A percentile compares a stretch with the other conserved stretches of the same genome.
Conservation (phyloP, 2,329 filamentous ascomycete species). For the Aspergillus puulaauensis region DNA sequence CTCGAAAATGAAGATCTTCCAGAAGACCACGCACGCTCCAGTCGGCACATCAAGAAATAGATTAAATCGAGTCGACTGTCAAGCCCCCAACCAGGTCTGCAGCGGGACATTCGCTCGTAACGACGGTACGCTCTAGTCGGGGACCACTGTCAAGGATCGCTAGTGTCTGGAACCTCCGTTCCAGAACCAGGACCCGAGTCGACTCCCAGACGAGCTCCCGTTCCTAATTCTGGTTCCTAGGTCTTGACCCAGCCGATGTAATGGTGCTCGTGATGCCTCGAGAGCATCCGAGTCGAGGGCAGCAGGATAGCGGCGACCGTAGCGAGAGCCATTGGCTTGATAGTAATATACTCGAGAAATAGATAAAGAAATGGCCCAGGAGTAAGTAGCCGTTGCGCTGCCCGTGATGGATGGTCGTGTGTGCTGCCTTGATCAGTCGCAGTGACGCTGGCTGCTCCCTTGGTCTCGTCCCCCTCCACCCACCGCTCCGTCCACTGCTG, state of each 20-base stretch:
- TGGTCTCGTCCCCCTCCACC: neutral
- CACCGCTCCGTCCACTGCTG: conserved; percentile 2
- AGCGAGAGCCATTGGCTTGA: neutral
- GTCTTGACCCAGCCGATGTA: neutral
- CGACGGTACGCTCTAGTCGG: neutral
- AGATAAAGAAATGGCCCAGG: neutral
- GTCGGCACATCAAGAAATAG: conserved; percentile 4
- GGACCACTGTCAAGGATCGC: neutral
- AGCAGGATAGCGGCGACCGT: no score
- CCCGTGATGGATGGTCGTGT: neutral
- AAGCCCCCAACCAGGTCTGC: neutral
- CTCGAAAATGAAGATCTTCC: conserved; percentile 10
- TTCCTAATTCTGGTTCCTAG: neutral
- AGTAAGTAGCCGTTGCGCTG: neutral
- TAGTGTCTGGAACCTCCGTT: neutral
- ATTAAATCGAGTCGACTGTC: neutral
- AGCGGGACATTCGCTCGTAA: neutral
- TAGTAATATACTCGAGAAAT: neutral
- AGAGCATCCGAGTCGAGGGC: neutral
- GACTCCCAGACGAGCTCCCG: neutral
- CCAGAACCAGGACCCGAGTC: neutral
- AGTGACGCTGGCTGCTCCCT: neutral
- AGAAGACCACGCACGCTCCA: conserved; percentile 8
- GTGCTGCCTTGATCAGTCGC: neutral
- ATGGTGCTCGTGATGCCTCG: neutral